A percentile compares a stretch with the other conserved stretches of the same genome.
Conservation (phyloP, 108 stramenopile genomes). For the Parmales sp. region DNA sequence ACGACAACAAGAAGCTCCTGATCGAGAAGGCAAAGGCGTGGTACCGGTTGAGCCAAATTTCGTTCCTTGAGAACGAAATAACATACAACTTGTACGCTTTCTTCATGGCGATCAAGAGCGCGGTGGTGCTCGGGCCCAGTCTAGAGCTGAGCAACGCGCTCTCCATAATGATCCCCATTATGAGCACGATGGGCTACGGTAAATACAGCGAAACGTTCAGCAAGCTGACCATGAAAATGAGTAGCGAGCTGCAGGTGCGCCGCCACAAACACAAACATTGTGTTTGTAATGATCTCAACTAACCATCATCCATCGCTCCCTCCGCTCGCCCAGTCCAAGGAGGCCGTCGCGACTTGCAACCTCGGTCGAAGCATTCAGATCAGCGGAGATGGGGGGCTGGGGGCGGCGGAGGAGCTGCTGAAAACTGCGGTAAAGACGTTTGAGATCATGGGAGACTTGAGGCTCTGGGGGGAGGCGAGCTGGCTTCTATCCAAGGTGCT, state of each 20-base stretch:
- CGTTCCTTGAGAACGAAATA: not conserved
- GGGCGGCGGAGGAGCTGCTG: slow-evolving; percentile 5
- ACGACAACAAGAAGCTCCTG: not conserved
- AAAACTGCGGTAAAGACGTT: not conserved
- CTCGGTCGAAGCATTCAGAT: not conserved
- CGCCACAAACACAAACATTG: too few species aligned
- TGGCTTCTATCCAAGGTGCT: not conserved
- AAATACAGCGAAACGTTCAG: slow-evolving; percentile 9
- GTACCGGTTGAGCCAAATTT: not conserved
- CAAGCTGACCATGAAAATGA: slow-evolving; percentile 6
- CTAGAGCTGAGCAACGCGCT: slow-evolving; percentile 10
- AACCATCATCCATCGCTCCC: too few species aligned
- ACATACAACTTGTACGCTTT: not conserved
- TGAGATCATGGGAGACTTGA: not conserved
- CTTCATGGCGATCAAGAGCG: not conserved
- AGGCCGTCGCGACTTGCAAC: not conserved
- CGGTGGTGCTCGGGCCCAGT: not conserved
- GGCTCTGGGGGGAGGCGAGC: not conserved
- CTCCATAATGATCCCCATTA: not conserved
- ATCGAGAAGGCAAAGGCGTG: slow-evolving; percentile 6
- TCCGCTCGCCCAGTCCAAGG: too few species aligned
- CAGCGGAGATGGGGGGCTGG: not conserved
- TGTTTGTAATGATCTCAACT: too few species aligned
- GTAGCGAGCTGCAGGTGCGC: not conserved
- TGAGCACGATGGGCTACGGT: not conserved